Evolutionary conservation across 805 yeast species (phyloP).

Genomic region (Lachancea fermentati): DNA sequence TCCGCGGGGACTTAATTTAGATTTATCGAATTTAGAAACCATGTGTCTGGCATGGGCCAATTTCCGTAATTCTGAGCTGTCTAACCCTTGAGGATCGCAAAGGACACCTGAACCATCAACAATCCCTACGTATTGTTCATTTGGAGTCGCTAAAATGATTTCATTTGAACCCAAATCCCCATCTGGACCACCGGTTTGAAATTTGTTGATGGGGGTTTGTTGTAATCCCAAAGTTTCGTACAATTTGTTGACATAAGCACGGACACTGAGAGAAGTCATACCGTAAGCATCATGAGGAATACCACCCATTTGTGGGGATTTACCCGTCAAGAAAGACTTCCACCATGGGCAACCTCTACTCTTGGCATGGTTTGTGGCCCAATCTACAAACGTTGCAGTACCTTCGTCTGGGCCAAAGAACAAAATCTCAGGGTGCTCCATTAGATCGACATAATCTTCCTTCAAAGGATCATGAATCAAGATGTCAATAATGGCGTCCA

Average conservation of each 20-base stretch:
- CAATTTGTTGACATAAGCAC: constrained; percentile 84
- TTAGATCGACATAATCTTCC: constrained; percentile 79
- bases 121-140: constrained; percentile 78
- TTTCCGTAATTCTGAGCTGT: constrained; percentile 69
- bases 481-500: constrained; percentile 85
- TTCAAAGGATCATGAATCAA: constrained; percentile 75
- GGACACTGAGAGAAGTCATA: constrained; percentile 92
- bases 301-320: constrained; percentile 87
- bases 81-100: constrained; percentile 85
- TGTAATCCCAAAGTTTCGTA: constrained; percentile 68
- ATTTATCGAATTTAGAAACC: constrained; percentile 61
- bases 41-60: constrained; percentile 74
- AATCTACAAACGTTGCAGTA: constrained; percentile 89
- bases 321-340: constrained; percentile 98
- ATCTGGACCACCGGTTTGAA: constrained; percentile 99
- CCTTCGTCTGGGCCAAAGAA: constrained; percentile 99
- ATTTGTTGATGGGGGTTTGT: constrained; percentile 58
- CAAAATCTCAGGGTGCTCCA: constrained; percentile 79
- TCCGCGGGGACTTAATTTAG: constrained; percentile 67
- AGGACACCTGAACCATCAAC: constrained; percentile 96
- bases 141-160: constrained; percentile 68
- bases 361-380: constrained; percentile 96
- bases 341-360: constrained; percentile 94
- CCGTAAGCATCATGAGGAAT: constrained; percentile 98
- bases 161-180: constrained; percentile 97